Evolutionary conservation across 495 filamentous ascomycete species (phyloP).

Genomic region (Trichoderma virens): DNA sequence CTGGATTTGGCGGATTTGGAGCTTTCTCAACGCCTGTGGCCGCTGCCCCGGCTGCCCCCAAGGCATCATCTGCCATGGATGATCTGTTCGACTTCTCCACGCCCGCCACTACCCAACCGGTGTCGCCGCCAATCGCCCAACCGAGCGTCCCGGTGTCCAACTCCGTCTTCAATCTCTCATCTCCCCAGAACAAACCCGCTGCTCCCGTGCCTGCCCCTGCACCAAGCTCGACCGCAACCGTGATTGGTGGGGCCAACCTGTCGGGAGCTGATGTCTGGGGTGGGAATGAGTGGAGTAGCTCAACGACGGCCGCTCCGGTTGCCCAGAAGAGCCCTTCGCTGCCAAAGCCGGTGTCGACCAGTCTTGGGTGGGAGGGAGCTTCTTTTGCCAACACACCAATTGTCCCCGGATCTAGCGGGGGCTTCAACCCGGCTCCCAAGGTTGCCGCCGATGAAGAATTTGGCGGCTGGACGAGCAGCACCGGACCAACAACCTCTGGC

Average conservation of each 20-base stretch:
- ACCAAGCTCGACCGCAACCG: slow-evolving; percentile 25
- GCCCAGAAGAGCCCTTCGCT: slow-evolving; percentile 15
- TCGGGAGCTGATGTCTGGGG: slow-evolving; percentile 41
- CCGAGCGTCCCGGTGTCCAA: slow-evolving; percentile 30
- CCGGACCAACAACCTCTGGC: slow-evolving; percentile 30
- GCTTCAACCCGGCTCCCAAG: slow-evolving; percentile 48
- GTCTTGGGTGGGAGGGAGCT: slow-evolving; percentile 48
- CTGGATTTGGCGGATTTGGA: slow-evolving; percentile 45
- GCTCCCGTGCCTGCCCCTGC: slow-evolving; percentile 31
- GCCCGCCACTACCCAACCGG: slow-evolving; percentile 37
- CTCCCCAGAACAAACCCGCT: slow-evolving; percentile 38
- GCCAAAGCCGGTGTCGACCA: slow-evolving; percentile 32
- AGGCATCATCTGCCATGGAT: slow-evolving; percentile 45
- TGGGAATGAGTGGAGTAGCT: slow-evolving; percentile 50
- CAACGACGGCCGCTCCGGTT: slow-evolving; percentile 28
- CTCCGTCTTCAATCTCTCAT: slow-evolving; percentile 79
- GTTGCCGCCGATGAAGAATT: slow-evolving; percentile 85
- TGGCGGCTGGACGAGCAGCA: slow-evolving; percentile 77
- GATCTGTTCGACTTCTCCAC: slow-evolving; percentile 80
- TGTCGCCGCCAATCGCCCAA: slow-evolving; percentile 33
- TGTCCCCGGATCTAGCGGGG: slow-evolving; percentile 42
- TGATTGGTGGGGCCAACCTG: slow-evolving; percentile 26
- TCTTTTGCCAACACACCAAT: slow-evolving; percentile 46
- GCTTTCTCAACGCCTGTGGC: slow-evolving; percentile 43
- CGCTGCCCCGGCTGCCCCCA: slow-evolving; percentile 33